Conservation (phyloP, 306 rosid genomes). For the Comarum palustre region DNA sequence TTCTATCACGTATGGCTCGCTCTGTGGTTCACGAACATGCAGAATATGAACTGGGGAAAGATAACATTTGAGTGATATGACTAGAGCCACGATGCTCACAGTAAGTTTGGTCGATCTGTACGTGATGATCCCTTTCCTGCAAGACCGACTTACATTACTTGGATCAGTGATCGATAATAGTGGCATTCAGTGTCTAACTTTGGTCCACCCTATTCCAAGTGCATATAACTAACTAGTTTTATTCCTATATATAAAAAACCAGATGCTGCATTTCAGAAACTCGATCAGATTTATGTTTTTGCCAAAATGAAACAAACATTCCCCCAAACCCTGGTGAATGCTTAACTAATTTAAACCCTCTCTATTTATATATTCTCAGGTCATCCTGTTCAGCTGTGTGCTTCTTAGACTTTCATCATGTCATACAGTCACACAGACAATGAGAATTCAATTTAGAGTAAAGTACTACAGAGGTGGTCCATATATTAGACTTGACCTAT, state of each 20-base stretch:
- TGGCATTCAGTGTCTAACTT: not conserved
- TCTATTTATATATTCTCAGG: not conserved
- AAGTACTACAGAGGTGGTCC: not conserved
- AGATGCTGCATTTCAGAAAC: not conserved
- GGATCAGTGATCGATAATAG: not conserved
- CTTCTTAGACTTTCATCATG: not conserved
- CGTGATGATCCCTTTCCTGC: too few relatives aligned
- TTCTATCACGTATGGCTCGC: slow-evolving; percentile 28
- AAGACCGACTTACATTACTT: not conserved
- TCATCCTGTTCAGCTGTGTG: not conserved
- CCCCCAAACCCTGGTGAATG: not conserved
- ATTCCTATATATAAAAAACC: not conserved
- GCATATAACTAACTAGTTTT: not conserved
- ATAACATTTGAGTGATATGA: too few relatives aligned
- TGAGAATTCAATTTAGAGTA: not conserved
- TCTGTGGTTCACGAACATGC: not conserved
- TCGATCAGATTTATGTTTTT: not conserved
- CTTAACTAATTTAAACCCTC: not conserved
- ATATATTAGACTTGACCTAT: not conserved
- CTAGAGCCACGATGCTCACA: too few relatives aligned
- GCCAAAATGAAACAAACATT: slow-evolving; percentile 11
- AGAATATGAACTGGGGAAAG: too few relatives aligned
- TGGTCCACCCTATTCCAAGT: not conserved
- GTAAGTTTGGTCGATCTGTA: too few relatives aligned
- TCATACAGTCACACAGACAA: not conserved